Percentiles rank a stretch among this genome's conserved stretches.
Evolutionary conservation across 148 eudicot species (phyloP).

Genomic region (Rhododendron henanense): DNA sequence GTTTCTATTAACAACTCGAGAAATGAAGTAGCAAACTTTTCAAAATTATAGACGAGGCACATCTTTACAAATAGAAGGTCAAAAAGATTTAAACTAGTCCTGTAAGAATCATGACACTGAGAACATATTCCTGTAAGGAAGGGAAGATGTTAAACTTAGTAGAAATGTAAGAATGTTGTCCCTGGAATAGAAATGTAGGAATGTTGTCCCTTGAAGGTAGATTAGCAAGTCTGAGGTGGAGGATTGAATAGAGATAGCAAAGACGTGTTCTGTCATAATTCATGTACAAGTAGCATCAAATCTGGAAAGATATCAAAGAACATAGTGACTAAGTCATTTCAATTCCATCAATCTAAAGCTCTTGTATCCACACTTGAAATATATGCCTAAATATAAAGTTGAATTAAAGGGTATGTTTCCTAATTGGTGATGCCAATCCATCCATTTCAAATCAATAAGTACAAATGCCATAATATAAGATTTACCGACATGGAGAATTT

Average conservation of each 20-base stretch:
- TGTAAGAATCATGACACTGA: not conserved
- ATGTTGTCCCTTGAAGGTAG: not conserved
- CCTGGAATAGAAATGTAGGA: not conserved
- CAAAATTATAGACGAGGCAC: not conserved
- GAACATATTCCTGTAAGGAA: not conserved
- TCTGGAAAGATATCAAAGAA: not conserved
- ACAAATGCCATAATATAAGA: not conserved
- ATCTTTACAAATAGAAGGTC: not conserved
- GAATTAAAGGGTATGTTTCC: not conserved
- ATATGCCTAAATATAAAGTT: not conserved
- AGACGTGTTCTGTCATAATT: not conserved
- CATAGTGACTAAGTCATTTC: not conserved
- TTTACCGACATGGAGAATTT: not conserved
- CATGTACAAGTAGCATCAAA: not conserved
- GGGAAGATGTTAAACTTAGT: not conserved
- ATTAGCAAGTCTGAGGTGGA: not conserved
- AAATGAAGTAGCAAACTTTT: not conserved
- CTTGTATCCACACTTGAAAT: not conserved
- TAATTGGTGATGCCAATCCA: not conserved
- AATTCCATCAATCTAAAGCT: not conserved
- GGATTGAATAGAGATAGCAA: not conserved
- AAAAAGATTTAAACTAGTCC: not conserved
- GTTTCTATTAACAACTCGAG: slow-evolving; percentile 12
- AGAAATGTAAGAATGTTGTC: not conserved
- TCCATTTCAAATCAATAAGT: not conserved